Evolutionary conservation across 495 filamentous ascomycete genomes (phyloP).

Genomic region (Aspergillus diversus): DNA sequence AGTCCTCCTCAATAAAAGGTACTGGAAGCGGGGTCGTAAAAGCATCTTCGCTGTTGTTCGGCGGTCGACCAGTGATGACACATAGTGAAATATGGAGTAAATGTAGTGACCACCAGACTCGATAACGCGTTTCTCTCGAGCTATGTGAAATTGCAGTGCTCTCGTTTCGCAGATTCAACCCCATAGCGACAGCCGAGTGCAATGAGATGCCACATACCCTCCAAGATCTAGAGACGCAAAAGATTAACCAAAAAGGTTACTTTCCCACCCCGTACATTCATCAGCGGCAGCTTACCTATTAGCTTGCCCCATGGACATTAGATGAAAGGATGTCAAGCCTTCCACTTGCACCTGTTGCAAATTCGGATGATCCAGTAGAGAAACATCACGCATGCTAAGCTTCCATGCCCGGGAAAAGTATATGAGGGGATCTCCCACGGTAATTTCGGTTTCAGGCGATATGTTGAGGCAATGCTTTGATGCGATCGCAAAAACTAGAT

Average conservation of each 20-base stretch:
- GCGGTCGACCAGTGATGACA: slow-evolving; percentile 64
- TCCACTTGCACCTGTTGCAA: slow-evolving; percentile 62
- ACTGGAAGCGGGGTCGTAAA: slow-evolving; percentile 58
- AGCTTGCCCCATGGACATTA: slow-evolving; percentile 59
- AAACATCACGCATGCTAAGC: slow-evolving; percentile 51
- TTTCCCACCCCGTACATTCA: too few species aligned
- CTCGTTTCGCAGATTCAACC: slow-evolving; percentile 64
- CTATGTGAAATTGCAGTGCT: slow-evolving; percentile 46
- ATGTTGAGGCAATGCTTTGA: slow-evolving; percentile 51
- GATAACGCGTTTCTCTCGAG: slow-evolving; percentile 50
- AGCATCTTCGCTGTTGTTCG: slow-evolving; percentile 52
- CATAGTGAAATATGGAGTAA: slow-evolving; percentile 60
- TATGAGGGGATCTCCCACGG: slow-evolving; percentile 44
- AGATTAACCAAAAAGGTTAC: background rate
- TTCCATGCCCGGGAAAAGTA: slow-evolving; percentile 64
- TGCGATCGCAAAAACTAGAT: slow-evolving; percentile 69
- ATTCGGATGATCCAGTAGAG: slow-evolving; percentile 56
- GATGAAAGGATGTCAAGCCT: slow-evolving; percentile 61
- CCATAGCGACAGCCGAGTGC: slow-evolving; percentile 60
- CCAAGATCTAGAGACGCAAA: slow-evolving; percentile 55
- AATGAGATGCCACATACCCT: slow-evolving; percentile 61
- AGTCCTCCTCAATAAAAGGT: slow-evolving; percentile 56
- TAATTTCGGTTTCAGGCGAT: background rate
- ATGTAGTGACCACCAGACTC: slow-evolving; percentile 59
- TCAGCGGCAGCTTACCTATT: slow-evolving; percentile 46